Base-by-base conservation (phyloP, 1,284 basidiomycete genomes). In the Neolentinus lepideus region DNA sequence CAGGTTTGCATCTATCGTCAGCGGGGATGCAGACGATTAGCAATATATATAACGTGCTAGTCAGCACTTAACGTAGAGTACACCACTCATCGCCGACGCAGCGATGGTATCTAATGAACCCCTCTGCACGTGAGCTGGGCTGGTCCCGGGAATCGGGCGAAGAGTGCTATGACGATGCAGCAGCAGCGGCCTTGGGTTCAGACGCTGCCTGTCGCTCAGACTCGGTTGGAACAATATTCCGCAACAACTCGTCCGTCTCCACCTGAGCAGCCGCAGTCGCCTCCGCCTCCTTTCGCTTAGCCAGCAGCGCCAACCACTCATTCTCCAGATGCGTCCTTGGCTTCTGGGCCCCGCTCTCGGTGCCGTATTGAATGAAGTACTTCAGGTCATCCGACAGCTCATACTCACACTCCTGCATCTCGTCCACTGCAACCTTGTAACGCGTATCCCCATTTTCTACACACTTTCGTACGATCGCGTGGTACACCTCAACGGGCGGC, bases 351-450 rank as follows among this genome's bases (percentile, higher is more conserved):
- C 4, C 8, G 38, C 19, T 16, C 6, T 60, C 51, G 3, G 69
- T 69, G 1, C 67, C 67, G 14, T 62, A 63, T 29, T 66, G 61
- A 52, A 79, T 70, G 56, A 71, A 70, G 52, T 56, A 59, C 56
- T 65, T 61, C 25, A 82, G 62, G 33, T 51, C 57, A 0, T 51
- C 29, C 27, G 72, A 64, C 8, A 75, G 57, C 27, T 57, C 56
- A 62, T 84, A 78, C 3, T 75, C 77, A 48, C 73, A 70, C 61
- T 80, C 71, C 57, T 69, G 64, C 82, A 92, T 81, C 71, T 94
- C 92, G 54, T 88, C 78, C 53, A 86, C 60, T 12, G 88, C 90
- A 51, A 91, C 64, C 43, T 75, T 69, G 69, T 80, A 84, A 53
- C 92, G 80, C 24, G 74, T 63, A 66, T 94, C 92, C 55, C 74